phyloP scores from a whole-genome alignment of 805 yeast species.

The Phaffomyces thermotolerans region DNA sequence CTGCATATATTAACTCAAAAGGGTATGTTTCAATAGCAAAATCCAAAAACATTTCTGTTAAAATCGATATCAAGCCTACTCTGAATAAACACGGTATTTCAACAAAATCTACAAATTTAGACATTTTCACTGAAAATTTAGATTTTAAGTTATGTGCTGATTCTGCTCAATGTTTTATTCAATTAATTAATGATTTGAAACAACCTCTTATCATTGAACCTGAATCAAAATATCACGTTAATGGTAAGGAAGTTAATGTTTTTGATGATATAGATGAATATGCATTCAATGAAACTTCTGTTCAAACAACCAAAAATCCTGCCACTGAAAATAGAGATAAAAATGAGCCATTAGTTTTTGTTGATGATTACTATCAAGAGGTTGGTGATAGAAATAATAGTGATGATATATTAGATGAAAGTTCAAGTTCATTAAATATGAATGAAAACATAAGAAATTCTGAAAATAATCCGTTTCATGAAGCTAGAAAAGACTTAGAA shows the following conservation, averaged over 20 bases:
- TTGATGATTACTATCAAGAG: conserved; percentile 19
- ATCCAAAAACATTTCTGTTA: conserved; percentile 26
- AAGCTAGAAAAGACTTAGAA: neutral
- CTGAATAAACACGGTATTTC: conserved; percentile 21
- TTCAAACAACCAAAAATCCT: neutral
- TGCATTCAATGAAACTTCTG: conserved; percentile 17
- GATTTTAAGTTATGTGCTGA: conserved; percentile 71
- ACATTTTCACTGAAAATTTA: conserved; percentile 40
- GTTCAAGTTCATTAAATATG: conserved; percentile 23
- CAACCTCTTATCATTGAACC: conserved; percentile 55
- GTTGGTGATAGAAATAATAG: neutral
- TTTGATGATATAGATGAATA: conserved; percentile 33
- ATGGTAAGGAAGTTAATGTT: conserved; percentile 29
- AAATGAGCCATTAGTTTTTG: conserved; percentile 14
- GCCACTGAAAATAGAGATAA: neutral
- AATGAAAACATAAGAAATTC: conserved; percentile 6
- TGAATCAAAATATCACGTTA: conserved; percentile 47
- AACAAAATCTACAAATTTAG: conserved; percentile 31
- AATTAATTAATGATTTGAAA: conserved; percentile 63
- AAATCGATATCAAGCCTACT: conserved; percentile 18
- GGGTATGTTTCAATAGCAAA: conserved; percentile 53
- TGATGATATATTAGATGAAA: conserved; percentile 23
- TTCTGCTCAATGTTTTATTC: conserved; percentile 66
- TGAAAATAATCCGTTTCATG: conserved; percentile 14
- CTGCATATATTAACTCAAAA: conserved; percentile 31